phyloP scores from a whole-genome alignment of 352 stramenopile genomes.

The Phytophthora pluvialis region DNA sequence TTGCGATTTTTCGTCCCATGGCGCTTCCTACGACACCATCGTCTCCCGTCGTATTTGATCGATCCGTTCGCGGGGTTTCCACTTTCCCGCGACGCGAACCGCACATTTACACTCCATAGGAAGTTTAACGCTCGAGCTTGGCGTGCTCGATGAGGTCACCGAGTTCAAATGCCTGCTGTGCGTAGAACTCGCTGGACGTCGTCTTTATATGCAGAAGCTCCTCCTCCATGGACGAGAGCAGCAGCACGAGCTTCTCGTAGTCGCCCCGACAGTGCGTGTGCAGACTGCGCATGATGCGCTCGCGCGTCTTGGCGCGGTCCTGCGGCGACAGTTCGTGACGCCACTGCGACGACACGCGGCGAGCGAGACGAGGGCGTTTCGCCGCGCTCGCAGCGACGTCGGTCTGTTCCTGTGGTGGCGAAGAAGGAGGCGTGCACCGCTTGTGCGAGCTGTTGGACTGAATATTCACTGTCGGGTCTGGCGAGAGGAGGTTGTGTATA shows the following conservation, averaged over 20 bases:
- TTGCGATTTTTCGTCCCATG: conserved; percentile 36
- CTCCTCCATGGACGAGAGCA: conserved; percentile 79
- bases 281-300: conserved; percentile 71
- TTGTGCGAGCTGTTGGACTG: conserved; percentile 25
- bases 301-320: conserved; percentile 67
- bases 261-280: conserved; percentile 58
- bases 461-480: conserved; percentile 26
- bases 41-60: conserved; percentile 17
- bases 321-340: conserved; percentile 56
- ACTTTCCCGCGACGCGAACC: conserved; percentile 11
- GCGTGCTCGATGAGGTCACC: conserved; percentile 58
- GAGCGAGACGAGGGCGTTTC: conserved; percentile 51
- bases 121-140: conserved; percentile 47
- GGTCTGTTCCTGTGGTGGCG: conserved; percentile 13
- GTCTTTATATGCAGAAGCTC: conserved; percentile 82
- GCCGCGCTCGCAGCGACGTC: conserved; percentile 15
- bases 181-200: conserved; percentile 69
- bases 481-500: conserved; percentile 36
- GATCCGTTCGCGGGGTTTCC: conserved; percentile 6
- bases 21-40: conserved; percentile 32
- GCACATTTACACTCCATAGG: conserved; percentile 26
- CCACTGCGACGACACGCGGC: conserved; percentile 59
- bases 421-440: conserved; percentile 20
- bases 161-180: conserved; percentile 61
- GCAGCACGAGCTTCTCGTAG: conserved; percentile 67